Evolutionary conservation across 306 rosid genomes (phyloP).

Genomic region (Acacia acuminata): DNA sequence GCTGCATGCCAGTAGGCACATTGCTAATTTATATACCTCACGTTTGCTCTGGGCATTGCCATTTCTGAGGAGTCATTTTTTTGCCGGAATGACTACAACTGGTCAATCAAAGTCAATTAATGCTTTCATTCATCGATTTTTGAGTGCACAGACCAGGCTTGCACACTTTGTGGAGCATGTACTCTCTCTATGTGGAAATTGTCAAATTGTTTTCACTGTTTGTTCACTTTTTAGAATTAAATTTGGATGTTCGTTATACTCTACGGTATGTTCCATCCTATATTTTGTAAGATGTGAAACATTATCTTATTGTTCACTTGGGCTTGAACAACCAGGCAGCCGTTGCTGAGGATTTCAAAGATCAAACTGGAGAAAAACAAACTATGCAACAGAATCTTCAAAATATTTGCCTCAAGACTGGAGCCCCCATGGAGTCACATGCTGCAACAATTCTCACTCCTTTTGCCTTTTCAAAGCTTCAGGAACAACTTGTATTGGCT

Average conservation of each 20-base stretch:
- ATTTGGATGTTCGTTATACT: not conserved
- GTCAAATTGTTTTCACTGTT: conserved; percentile 11
- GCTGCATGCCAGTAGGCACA: conserved; percentile 83
- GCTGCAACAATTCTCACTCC: conserved; percentile 90
- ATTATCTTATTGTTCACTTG: conserved; percentile 18
- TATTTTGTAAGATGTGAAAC: conserved; percentile 10
- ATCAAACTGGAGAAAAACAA: conserved; percentile 97
- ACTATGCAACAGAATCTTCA: conserved; percentile 99
- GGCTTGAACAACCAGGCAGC: conserved; percentile 68
- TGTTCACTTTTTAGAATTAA: not conserved
- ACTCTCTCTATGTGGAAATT: conserved; percentile 20
- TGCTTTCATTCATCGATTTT: conserved; percentile 93
- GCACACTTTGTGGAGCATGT: conserved; percentile 95
- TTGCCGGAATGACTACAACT: conserved; percentile 88
- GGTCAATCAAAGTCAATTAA: conserved; percentile 91
- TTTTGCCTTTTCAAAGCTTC: conserved; percentile 90
- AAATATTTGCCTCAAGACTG: conserved; percentile 91
- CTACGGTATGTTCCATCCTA: conserved; percentile 9
- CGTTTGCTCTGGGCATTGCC: conserved; percentile 91
- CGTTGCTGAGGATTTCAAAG: conserved; percentile 92
- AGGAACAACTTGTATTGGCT: conserved; percentile 96
- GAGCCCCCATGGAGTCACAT: conserved; percentile 98
- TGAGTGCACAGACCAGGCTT: conserved; percentile 90
- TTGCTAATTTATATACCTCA: conserved; percentile 70
- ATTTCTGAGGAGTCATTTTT: conserved; percentile 89